A percentile compares a stretch with the other conserved stretches of the same genome.
phyloP scores from a whole-genome alignment of 371 early-diverging fungal species.

The Fennellomyces sp. region DNA sequence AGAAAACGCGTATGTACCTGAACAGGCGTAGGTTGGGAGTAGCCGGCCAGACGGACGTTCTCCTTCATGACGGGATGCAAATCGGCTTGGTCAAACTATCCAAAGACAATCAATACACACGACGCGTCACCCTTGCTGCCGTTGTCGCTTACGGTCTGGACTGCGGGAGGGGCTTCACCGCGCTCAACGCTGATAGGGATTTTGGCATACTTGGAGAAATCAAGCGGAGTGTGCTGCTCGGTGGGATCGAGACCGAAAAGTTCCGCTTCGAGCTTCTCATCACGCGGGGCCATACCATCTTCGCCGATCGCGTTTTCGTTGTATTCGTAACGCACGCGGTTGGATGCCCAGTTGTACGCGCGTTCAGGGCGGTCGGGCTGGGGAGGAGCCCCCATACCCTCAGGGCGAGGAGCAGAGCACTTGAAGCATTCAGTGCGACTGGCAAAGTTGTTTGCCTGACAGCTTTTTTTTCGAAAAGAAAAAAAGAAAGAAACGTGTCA shows the following conservation, averaged over 20 bases:
- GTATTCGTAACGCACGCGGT: slow-evolving; percentile 55
- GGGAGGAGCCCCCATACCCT: slow-evolving; percentile 14
- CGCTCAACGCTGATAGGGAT: slow-evolving; percentile 52
- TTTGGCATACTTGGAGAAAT: slow-evolving; percentile 55
- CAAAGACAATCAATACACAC: background rate
- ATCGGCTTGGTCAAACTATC: slow-evolving; percentile 50
- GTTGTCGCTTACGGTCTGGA: slow-evolving; percentile 31
- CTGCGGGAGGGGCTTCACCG: slow-evolving; percentile 40
- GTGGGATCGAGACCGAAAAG: slow-evolving; percentile 43
- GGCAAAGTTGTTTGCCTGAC: slow-evolving; percentile 70
- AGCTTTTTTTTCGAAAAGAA: slow-evolving; percentile 38
- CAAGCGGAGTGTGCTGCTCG: slow-evolving; percentile 52
- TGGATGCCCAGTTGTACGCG: slow-evolving; percentile 55
- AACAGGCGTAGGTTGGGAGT: slow-evolving; percentile 72
- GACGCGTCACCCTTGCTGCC: background rate
- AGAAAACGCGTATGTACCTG: slow-evolving; percentile 42
- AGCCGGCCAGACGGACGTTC: slow-evolving; percentile 60
- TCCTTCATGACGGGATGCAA: slow-evolving; percentile 52
- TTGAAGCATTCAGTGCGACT: slow-evolving; percentile 67
- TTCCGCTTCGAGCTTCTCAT: slow-evolving; percentile 43
- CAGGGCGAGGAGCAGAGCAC: slow-evolving; percentile 49
- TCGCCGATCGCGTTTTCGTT: slow-evolving; percentile 44
- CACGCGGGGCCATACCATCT: slow-evolving; percentile 39
- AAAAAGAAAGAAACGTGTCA: slow-evolving; percentile 1
- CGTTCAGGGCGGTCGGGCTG: slow-evolving; percentile 31